Evolutionary conservation across 1,139 yeast species (phyloP), one percentile per base, ranked within the genome.

Genomic region (Zygotorulaspora mrakii): DNA sequence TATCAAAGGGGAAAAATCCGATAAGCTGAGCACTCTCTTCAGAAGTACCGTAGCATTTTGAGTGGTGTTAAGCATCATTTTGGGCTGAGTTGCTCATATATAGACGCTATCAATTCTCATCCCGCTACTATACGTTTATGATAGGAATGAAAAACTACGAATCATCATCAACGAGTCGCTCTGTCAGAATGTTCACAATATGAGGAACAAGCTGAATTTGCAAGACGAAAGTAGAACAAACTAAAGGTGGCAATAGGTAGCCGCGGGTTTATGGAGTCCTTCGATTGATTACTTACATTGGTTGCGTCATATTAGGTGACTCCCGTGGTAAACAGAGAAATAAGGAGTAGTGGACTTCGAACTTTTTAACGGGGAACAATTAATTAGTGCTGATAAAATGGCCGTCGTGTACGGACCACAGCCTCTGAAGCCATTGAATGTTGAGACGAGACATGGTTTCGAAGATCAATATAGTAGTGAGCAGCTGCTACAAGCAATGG

Each of bases 401-500:
- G 51, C 59, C n/a, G 49, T 51, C 7, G 43, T 42, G 6, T 58
- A 57, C 42, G 65, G 65, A 6, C 62, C 64, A 12, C 57, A 57
- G 40, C 62, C 63, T 5, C 43, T 62, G 27, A 68, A 64, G 48
- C 70, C 72, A n/a, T 64, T 76, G 36, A 77, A 77, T 54, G 73
- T 73, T 39, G 73, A 70, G 42, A 76, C 76, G 67, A 68, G 95
- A 44, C 95, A 86, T 61, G 96, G 95, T 1, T 85, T 86, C 57
- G 91, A 79, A 47, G 78, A 78, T 50, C 87, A 82, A 47, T 71
- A 72, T 45, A 67, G 67, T 20, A 65, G 74, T 40, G 88, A 82
- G 53, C 80, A 79, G 55, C 78, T 79, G 57, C 70, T 85, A 62
- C 70, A 70, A 46, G 65, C 76, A 38, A 69, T 86, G 43, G 91